phyloP scores from a whole-genome alignment of 2,329 filamentous ascomycete genomes.

The Lecanicillium sp. region DNA sequence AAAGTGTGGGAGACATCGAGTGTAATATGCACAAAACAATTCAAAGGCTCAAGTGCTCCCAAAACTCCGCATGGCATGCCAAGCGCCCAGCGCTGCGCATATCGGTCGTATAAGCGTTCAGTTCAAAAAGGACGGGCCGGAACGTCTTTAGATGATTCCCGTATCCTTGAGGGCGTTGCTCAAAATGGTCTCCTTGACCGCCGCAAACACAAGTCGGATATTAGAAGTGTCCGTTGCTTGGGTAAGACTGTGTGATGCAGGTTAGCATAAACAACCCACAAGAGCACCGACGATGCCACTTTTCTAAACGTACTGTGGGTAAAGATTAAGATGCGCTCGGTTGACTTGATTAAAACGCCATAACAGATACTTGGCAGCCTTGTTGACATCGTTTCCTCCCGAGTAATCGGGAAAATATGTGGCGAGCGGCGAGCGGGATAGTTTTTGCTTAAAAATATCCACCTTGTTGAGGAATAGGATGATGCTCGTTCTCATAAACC shows the following conservation, averaged over 20 bases:
- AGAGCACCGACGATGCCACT: background rate
- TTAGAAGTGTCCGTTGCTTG: constrained; percentile 99
- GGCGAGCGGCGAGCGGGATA: constrained; percentile 77
- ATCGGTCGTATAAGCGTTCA: background rate
- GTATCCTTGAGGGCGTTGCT: constrained; percentile 98
- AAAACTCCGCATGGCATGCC: constrained; percentile 2
- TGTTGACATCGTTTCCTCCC: constrained; percentile 94
- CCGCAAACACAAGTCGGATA: constrained; percentile 93
- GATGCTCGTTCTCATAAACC: constrained; percentile 99
- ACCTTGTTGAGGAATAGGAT: constrained; percentile 99
- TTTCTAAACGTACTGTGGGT: constrained; percentile 70
- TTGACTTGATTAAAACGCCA: constrained; percentile 99
- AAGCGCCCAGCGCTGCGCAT: constrained; percentile 1
- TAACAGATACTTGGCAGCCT: constrained; percentile 92
- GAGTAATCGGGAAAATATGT: constrained; percentile 99
- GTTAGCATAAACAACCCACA: too few species aligned
- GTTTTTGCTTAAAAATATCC: constrained; percentile 93
- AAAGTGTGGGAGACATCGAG: too few species aligned
- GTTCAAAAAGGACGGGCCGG: too few species aligned
- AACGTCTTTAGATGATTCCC: constrained; percentile 66
- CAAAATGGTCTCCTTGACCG: constrained; percentile 96
- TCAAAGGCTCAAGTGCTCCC: constrained; percentile 5
- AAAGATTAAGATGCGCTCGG: constrained; percentile 87
- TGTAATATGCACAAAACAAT: constrained; percentile 2
- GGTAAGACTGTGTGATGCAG: constrained; percentile 57